phyloP scores from a whole-genome alignment of 2,329 filamentous ascomycete species.

The Rasamsonia emersonii region DNA sequence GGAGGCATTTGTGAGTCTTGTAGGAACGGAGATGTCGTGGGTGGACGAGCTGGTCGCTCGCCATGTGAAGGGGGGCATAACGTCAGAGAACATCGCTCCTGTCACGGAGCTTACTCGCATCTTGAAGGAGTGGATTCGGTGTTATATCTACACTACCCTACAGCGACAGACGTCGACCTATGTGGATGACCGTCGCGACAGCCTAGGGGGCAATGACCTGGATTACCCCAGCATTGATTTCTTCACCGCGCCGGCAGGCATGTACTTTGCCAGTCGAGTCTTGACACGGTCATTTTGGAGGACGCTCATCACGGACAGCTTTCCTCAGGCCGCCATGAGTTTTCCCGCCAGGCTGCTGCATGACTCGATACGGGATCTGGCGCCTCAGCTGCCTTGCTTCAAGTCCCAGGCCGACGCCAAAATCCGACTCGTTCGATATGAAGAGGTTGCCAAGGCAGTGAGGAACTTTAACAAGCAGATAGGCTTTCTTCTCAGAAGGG shows the following conservation, averaged over 20 bases:
- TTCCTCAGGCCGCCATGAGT: slow-evolving; percentile 5
- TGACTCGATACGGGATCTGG: background rate
- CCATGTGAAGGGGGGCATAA: slow-evolving; percentile 16
- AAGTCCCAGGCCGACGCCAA: background rate
- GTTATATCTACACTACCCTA: slow-evolving; percentile 18
- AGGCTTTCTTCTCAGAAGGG: too few species aligned
- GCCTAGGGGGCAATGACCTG: background rate
- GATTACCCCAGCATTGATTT: slow-evolving; percentile 9
- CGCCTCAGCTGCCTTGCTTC: background rate
- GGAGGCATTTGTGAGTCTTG: slow-evolving; percentile 22
- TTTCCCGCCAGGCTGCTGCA: background rate
- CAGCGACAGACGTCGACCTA: background rate
- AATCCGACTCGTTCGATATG: background rate
- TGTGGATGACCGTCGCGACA: background rate
- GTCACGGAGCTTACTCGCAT: slow-evolving; percentile 13
- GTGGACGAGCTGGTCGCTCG: slow-evolving; percentile 22
- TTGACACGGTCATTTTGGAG: slow-evolving; percentile 26
- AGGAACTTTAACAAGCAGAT: too few species aligned
- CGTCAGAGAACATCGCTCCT: slow-evolving; percentile 9
- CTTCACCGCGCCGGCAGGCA: slow-evolving; percentile 8
- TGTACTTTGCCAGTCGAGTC: slow-evolving; percentile 16
- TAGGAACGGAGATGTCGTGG: slow-evolving; percentile 31
- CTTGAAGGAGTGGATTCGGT: slow-evolving; percentile 25
- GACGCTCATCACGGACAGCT: slow-evolving; percentile 1
- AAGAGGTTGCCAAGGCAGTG: background rate